phyloP scores from a whole-genome alignment of 2,329 filamentous ascomycete genomes.

The Aspergillus pseudotamarii region DNA sequence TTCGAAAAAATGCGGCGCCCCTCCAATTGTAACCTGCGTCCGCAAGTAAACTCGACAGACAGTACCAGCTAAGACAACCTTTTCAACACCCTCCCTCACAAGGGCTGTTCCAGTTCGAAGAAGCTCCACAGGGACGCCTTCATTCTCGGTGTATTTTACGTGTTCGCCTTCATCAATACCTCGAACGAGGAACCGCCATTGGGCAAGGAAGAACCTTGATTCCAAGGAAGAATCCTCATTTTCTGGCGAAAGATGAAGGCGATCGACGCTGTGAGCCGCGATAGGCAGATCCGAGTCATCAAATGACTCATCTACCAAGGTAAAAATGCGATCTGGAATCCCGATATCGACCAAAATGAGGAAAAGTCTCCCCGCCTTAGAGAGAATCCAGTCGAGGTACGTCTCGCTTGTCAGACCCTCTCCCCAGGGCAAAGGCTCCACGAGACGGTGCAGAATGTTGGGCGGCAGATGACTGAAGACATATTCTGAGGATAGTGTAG shows the following conservation, averaged over 20 bases:
- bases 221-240: constrained; percentile 50
- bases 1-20: constrained; percentile 40
- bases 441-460: constrained; percentile 40
- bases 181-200: constrained; percentile 62
- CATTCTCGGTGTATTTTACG: constrained; percentile 60
- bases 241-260: constrained; percentile 56
- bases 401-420: constrained; percentile 51
- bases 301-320: constrained; percentile 62
- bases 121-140: constrained; percentile 62
- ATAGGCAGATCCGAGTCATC: constrained; percentile 65
- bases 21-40: constrained; percentile 41
- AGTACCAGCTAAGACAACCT: constrained; percentile 42
- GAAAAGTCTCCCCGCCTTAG: constrained; percentile 60
- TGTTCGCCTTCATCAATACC: constrained; percentile 59
- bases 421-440: constrained; percentile 45
- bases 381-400: constrained; percentile 66
- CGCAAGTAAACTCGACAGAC: constrained; percentile 41
- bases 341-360: constrained; percentile 62
- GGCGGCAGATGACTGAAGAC: constrained; percentile 40
- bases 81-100: constrained; percentile 44
- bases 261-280: constrained; percentile 56
- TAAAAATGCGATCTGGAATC: constrained; percentile 65
- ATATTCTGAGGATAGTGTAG: constrained; percentile 46
- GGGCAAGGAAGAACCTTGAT: constrained; percentile 60
- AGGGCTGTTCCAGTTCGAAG: constrained; percentile 44